phyloP scores from a whole-genome alignment of 2,329 filamentous ascomycete genomes.

The Arthrobotrys entomopaga region DNA sequence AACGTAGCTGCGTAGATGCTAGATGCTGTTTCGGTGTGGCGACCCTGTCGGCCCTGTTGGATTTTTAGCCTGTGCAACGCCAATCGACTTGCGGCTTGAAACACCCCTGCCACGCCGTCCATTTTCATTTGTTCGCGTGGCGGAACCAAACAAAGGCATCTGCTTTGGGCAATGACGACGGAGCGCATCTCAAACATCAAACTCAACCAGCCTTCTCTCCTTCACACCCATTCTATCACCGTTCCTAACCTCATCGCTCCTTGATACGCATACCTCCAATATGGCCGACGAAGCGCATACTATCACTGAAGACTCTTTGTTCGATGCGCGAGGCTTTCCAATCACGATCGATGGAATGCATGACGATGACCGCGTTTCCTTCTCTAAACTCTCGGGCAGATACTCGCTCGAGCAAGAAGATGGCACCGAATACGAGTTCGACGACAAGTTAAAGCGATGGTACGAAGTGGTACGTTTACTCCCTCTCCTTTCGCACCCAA shows the following conservation, averaged over 20 bases:
- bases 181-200: conserved; percentile 15
- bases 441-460: conserved; percentile 77
- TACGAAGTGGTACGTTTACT: conserved; percentile 69
- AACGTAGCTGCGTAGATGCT: too few relatives aligned
- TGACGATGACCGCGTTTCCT: conserved; percentile 82
- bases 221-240: background rate
- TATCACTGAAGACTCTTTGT: conserved; percentile 23
- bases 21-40: background rate
- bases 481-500: background rate
- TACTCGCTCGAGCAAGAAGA: conserved; percentile 86
- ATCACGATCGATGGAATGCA: conserved; percentile 76
- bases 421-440: conserved; percentile 85
- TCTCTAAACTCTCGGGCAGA: conserved; percentile 82
- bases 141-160: too few relatives aligned
- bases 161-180: conserved; percentile 17
- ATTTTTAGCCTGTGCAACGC: too few relatives aligned
- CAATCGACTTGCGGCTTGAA: background rate
- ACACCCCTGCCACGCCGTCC: too few relatives aligned
- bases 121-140: too few relatives aligned
- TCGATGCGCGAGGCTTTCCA: conserved; percentile 64
- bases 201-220: background rate
- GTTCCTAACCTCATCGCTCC: conserved; percentile 5
- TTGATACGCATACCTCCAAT: background rate
- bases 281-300: conserved; percentile 41
- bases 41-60: too few relatives aligned